Evolutionary conservation across 2,329 filamentous ascomycete species (phyloP).

Genomic region (Fusarium camptoceras): DNA sequence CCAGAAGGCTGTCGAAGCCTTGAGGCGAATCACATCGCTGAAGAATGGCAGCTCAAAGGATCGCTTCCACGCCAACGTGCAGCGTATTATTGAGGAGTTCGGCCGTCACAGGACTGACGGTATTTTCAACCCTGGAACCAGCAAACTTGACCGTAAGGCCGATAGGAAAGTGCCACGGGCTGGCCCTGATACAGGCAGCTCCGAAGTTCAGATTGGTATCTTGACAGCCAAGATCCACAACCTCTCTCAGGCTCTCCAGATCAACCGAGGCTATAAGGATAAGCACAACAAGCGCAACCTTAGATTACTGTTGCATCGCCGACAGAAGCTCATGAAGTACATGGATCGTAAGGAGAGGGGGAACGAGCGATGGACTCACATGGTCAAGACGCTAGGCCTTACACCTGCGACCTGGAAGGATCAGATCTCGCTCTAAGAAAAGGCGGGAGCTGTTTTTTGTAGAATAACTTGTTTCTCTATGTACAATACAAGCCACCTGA

Average conservation of each 20-base stretch:
- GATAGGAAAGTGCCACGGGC: slow-evolving; percentile 66
- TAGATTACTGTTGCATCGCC: slow-evolving; percentile 83
- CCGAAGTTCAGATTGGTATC: slow-evolving; percentile 97
- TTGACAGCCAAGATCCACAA: slow-evolving; percentile 93
- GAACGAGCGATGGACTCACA: slow-evolving; percentile 87
- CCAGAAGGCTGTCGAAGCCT: slow-evolving; percentile 76
- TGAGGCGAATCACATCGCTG: slow-evolving; percentile 82
- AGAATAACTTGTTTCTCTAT: slow-evolving; percentile 60
- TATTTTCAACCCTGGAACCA: slow-evolving; percentile 71
- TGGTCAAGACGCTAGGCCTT: slow-evolving; percentile 86
- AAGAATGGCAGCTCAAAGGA: slow-evolving; percentile 83
- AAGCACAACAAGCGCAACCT: slow-evolving; percentile 95
- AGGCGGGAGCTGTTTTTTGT: slow-evolving; percentile 49
- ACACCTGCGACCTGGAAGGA: slow-evolving; percentile 90
- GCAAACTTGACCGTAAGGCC: slow-evolving; percentile 56
- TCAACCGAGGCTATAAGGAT: slow-evolving; percentile 79
- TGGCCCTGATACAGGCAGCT: slow-evolving; percentile 94
- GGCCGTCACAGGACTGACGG: slow-evolving; percentile 90
- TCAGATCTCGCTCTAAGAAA: slow-evolving; percentile 71
- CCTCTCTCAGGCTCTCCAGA: slow-evolving; percentile 77
- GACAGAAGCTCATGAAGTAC: slow-evolving; percentile 90
- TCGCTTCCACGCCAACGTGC: slow-evolving; percentile 82
- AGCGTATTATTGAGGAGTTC: slow-evolving; percentile 86
- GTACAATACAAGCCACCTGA: slow-evolving; percentile 60
- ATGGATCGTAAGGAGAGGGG: slow-evolving; percentile 90